Conservation (phyloP, 371 early-diverging fungal species). For the Mucor mucedo region DNA sequence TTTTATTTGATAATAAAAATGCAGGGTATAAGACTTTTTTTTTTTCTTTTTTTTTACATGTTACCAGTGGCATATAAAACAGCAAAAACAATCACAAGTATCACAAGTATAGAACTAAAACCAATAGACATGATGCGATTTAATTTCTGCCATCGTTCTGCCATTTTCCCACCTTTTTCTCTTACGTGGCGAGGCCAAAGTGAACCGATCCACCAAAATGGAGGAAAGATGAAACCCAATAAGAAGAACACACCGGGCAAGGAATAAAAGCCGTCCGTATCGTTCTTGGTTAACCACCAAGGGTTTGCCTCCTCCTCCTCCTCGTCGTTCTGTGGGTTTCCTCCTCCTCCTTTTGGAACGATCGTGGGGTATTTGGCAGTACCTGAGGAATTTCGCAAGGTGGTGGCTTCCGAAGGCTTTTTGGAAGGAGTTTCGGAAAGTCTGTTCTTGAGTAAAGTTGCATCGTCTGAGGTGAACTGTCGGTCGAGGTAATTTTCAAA, state of each 20-base stretch:
- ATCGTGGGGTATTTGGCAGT: not conserved
- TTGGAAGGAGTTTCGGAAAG: conserved; percentile 14
- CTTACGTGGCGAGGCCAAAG: conserved; percentile 38
- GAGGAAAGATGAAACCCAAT: conserved; percentile 53
- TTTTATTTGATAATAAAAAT: not conserved
- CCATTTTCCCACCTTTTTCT: conserved; percentile 48
- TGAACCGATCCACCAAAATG: conserved; percentile 53
- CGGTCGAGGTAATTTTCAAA: conserved; percentile 18
- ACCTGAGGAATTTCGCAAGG: conserved; percentile 7
- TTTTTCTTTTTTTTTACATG: not conserved
- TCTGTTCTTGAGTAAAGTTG: conserved; percentile 17
- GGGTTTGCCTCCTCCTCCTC: conserved; percentile 12
- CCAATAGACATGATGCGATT: conserved; percentile 51
- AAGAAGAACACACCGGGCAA: conserved; percentile 40
- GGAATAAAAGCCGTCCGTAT: conserved; percentile 43
- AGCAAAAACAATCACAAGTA: conserved; percentile 40
- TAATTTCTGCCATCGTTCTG: conserved; percentile 49
- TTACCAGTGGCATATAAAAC: conserved; percentile 23
- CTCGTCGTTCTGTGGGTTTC: not conserved
- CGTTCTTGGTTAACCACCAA: conserved; percentile 40
- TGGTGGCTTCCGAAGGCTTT: conserved; percentile 2
- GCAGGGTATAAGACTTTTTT: not conserved
- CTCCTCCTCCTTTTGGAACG: not conserved
- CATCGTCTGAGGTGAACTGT: conserved; percentile 16
- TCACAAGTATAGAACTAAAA: conserved; percentile 43